These are phyloP conservation scores for Alisma plantagoaquatica DNA, from an alignment of 106 monocot species.

Conservation along the genomic window DNA sequence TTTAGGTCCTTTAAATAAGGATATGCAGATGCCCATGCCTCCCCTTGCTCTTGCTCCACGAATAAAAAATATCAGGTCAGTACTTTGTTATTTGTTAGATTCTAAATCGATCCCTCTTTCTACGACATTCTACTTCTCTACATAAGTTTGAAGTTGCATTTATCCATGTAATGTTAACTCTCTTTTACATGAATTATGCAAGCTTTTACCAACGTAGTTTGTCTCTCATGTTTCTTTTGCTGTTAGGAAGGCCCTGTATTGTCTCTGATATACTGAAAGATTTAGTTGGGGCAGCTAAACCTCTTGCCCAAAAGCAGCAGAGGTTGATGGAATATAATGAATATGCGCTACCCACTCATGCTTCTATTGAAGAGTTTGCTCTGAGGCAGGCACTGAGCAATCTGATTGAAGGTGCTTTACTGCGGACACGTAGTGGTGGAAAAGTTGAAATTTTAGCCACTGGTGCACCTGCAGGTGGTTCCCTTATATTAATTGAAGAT, in stretches of 20 bases:
- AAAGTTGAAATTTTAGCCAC: slow-evolving; percentile 57
- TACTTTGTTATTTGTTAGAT: slow-evolving; percentile 5
- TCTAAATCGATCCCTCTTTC: neutral
- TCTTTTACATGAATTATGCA: no score
- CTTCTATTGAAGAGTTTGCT: slow-evolving; percentile 75
- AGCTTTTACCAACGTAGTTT: no score
- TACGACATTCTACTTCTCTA: neutral
- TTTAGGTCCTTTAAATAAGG: slow-evolving; percentile 25
- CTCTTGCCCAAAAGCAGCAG: slow-evolving; percentile 58
- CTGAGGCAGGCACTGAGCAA: slow-evolving; percentile 85
- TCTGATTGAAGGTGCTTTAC: slow-evolving; percentile 79
- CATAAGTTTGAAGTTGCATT: neutral
- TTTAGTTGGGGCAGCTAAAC: slow-evolving; percentile 59
- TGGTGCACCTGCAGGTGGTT: slow-evolving; percentile 70
- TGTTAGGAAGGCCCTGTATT: slow-evolving; percentile 83
- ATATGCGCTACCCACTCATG: slow-evolving; percentile 28
- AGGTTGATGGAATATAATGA: slow-evolving; percentile 38
- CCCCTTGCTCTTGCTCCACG: slow-evolving; percentile 65
- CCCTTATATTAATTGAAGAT: slow-evolving; percentile 74
- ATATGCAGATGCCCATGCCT: slow-evolving; percentile 75
- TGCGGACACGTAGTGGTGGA: slow-evolving; percentile 60
- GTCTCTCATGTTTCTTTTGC: slow-evolving; percentile 25
- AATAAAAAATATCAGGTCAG: slow-evolving; percentile 52
- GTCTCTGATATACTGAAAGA: slow-evolving; percentile 61
- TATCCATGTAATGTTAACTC: neutral